These are phyloP conservation scores for Cucurbita maxima DNA, from an alignment of 306 rosid genomes.

Conservation along the genomic window DNA sequence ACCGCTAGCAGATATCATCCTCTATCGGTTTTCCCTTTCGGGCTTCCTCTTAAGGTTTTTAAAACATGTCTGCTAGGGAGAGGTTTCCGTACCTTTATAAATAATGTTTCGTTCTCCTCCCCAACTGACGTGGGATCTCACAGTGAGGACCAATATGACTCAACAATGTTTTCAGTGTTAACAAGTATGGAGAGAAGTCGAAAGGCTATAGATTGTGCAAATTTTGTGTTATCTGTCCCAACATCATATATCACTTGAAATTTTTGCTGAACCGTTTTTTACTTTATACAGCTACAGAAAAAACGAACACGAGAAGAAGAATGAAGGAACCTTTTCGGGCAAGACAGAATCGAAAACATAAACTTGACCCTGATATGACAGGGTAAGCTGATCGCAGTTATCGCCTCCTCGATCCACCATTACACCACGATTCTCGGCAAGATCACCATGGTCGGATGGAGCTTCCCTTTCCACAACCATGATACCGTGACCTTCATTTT, in stretches of 20 bases:
- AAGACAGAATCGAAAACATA: slow-evolving; percentile 55
- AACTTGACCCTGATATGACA: slow-evolving; percentile 69
- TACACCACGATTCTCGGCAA: slow-evolving; percentile 21
- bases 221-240: not conserved
- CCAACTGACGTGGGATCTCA: too few species aligned
- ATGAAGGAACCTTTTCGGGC: slow-evolving; percentile 47
- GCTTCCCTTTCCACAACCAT: slow-evolving; percentile 35
- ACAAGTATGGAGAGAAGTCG: not conserved
- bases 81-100: too few species aligned
- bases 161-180: not conserved
- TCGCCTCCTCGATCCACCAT: slow-evolving; percentile 30
- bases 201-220: not conserved
- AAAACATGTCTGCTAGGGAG: too few species aligned
- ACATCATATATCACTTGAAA: slow-evolving; percentile 5
- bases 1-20: too few species aligned
- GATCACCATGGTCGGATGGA: slow-evolving; percentile 37
- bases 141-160: not conserved
- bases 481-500: slow-evolving; percentile 28
- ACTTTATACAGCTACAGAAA: not conserved
- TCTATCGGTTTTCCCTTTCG: too few species aligned
- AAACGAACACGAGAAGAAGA: not conserved
- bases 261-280: not conserved
- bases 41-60: too few species aligned
- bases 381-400: slow-evolving; percentile 48
- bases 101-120: too few species aligned